Base-by-base conservation (phyloP, 768 basidiomycete genomes). In the Coprinellus micaceus region DNA sequence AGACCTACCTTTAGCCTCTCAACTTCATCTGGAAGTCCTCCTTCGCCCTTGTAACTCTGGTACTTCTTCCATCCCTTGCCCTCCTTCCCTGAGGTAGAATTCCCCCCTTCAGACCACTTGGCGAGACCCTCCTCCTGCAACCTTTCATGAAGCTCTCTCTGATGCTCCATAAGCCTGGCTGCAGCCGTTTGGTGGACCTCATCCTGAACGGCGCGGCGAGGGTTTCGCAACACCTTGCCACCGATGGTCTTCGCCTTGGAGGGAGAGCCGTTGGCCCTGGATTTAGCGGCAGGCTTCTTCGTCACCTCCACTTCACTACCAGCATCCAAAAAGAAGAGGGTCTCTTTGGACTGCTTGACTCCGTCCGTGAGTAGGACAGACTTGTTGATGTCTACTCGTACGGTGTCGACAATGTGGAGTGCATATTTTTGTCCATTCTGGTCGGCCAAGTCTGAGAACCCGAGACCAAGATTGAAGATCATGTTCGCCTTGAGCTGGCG, bases 21-120 rank as follows among this genome's bases (percentile, higher is more conserved):
- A 5, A 87, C 85, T 56, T 94, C 88, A n/a, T 78, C 76, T 2
- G 96, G 97, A 30, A 98, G 70, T 49, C 88, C 95, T 13, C 81
- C 91, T 66, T 99, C 96, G 30, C 95, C 89, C 71, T 94, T 94
- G 73, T 98, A 99, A 63, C 94, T 96, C 74, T 93, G 93, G 76
- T 96, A 98, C 59, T 86, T 84, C 69, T 95, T 96, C 89, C 94
- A 95, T 13, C 85, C 83, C 69, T 98, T 98, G 36, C 91, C 92
- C 65, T 94, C 88, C 63, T 91, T 93, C 13, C 87, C 88, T 40
- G 81, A 82, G 21, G 76, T 74, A 0, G 83, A 90, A 30, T 82
- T 86, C 6, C 87, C 91, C 54, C 87, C 89, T 64, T 91, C 91
- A 0, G 91, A 89, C 67, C 85, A 97, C 66, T 83, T 88, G 57